Percentiles rank a stretch among this genome's conserved stretches.
phyloP scores from a whole-genome alignment of 177 flowering plant species.

The Vitis hybrid region DNA sequence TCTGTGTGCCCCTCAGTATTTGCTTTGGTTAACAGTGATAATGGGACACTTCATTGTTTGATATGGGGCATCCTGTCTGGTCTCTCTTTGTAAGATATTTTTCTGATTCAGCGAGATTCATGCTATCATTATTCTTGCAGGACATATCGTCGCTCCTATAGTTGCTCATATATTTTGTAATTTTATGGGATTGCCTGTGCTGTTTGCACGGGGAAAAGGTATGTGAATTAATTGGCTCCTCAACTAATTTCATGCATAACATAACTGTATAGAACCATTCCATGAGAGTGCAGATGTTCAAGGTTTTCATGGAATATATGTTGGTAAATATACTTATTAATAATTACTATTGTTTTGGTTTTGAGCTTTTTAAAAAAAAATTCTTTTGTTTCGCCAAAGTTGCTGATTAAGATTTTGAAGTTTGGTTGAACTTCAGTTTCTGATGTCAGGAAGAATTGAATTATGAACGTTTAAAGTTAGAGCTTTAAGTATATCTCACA shows the following conservation, averaged over 20 bases:
- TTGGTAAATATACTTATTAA: background rate
- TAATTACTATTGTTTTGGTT: no score
- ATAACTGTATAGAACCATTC: background rate
- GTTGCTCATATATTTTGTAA: slow-evolving; percentile 90
- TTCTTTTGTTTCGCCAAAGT: no score
- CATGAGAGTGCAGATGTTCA: background rate
- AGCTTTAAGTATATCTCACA: no score
- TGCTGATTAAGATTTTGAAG: no score
- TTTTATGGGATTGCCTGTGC: slow-evolving; percentile 80
- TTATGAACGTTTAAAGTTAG: no score
- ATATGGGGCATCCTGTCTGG: background rate
- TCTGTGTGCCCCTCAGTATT: background rate
- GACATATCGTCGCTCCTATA: slow-evolving; percentile 74
- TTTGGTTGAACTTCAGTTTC: no score
- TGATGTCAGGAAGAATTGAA: no score
- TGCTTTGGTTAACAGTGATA: background rate
- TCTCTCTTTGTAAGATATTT: background rate
- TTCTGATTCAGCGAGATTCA: background rate
- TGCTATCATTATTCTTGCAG: slow-evolving; percentile 36
- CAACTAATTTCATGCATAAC: background rate
- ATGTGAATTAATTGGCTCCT: slow-evolving; percentile 7
- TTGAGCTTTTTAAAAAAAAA: no score
- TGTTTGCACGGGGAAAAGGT: slow-evolving; percentile 65
- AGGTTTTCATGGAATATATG: background rate
- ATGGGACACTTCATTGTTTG: background rate